Evolutionary conservation across 257 asterid species (phyloP).

Genomic region (Gentiana dahurica): DNA sequence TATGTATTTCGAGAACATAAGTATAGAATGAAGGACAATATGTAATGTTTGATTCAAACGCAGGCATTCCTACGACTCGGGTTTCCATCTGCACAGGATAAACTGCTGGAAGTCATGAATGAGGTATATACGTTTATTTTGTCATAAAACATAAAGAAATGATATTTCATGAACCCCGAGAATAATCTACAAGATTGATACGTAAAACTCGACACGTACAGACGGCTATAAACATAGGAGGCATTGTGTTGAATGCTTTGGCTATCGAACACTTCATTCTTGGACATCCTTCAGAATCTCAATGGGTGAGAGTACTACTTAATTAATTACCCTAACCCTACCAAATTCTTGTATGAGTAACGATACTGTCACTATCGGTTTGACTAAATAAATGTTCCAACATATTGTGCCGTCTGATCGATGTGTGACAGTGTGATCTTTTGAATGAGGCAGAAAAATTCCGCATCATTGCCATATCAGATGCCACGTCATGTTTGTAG

Average conservation of each 20-base stretch:
- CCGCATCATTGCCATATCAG: no score
- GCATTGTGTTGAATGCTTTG: slow-evolving; percentile 60
- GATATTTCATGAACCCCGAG: background rate
- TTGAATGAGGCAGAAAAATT: no score
- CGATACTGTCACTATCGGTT: no score
- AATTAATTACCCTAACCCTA: background rate
- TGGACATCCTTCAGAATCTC: slow-evolving; percentile 58
- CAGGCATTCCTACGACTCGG: slow-evolving; percentile 86
- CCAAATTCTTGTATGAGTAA: background rate
- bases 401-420: no score
- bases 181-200: no score
- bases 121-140: slow-evolving; percentile 38
- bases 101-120: slow-evolving; percentile 41
- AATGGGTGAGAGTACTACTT: slow-evolving; percentile 36
- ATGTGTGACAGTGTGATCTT: no score
- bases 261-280: slow-evolving; percentile 84
- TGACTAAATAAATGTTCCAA: no score
- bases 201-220: slow-evolving; percentile 13
- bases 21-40: no score
- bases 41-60: slow-evolving; percentile 1
- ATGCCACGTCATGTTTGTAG: no score
- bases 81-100: slow-evolving; percentile 67
- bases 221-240: slow-evolving; percentile 74
- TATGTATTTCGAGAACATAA: no score
- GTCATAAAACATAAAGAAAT: background rate